These are phyloP conservation scores for Salix purpurea DNA, from an alignment of 345 rosid species.

Conservation along the genomic window DNA sequence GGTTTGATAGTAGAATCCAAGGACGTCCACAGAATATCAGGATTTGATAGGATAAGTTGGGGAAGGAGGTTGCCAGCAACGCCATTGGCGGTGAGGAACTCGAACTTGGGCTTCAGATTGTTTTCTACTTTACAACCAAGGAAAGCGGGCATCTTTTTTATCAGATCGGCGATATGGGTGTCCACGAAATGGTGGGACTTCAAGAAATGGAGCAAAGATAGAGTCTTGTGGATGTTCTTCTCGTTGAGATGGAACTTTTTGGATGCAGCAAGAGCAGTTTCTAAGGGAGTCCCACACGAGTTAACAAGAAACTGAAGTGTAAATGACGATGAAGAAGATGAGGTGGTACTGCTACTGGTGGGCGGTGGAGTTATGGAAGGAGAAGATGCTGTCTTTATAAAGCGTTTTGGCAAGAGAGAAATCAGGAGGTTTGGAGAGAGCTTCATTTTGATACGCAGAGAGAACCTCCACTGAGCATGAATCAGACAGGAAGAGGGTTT, in stretches of 20 bases:
- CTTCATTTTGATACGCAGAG: no score
- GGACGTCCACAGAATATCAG: conserved; percentile 5
- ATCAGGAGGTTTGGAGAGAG: no score
- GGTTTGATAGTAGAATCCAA: conserved; percentile 19
- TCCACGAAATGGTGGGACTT: conserved; percentile 13
- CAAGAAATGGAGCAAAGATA: background rate
- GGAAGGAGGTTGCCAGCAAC: conserved; percentile 15
- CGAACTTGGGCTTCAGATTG: conserved; percentile 20
- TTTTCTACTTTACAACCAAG: background rate
- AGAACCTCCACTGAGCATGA: no score
- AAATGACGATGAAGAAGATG: background rate
- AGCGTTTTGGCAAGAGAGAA: no score
- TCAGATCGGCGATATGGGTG: conserved; percentile 18
- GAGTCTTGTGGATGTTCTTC: background rate
- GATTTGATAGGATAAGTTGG: conserved; percentile 13
- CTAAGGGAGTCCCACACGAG: background rate
- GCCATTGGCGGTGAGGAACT: conserved; percentile 10
- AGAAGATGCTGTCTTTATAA: no score
- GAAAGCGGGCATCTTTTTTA: conserved; percentile 7
- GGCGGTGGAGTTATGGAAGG: no score
- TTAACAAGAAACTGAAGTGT: background rate
- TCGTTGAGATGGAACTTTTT: background rate
- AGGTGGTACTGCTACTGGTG: no score
- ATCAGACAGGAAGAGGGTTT: no score
- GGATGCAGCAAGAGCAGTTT: background rate